These are phyloP conservation scores for Trichoderma citrinoviride DNA, from an alignment of 2,329 filamentous ascomycete genomes.

Conservation along the genomic window DNA sequence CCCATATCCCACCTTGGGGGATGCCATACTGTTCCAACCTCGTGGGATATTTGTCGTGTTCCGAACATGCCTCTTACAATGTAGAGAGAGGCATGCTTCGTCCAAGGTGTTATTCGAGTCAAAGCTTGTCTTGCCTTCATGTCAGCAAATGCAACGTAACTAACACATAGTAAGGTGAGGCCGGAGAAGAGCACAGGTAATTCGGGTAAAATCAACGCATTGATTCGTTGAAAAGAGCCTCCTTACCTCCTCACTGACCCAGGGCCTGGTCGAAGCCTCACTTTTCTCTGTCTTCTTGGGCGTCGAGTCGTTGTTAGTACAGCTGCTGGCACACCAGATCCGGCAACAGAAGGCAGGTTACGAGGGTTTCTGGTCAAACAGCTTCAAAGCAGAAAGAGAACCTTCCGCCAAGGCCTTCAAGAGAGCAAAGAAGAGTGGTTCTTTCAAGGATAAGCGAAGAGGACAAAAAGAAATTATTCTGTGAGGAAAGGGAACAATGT, in stretches of 20 bases:
- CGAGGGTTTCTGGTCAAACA: not conserved
- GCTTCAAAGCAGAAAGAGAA: not conserved
- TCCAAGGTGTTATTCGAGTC: not conserved
- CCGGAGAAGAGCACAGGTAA: not conserved
- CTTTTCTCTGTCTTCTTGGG: not conserved
- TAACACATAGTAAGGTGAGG: not conserved
- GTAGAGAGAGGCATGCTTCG: slow-evolving; percentile 16
- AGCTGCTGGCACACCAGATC: not conserved
- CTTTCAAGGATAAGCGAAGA: not conserved
- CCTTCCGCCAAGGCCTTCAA: not conserved
- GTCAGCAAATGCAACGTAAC: slow-evolving; percentile 12
- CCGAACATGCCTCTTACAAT: slow-evolving; percentile 25
- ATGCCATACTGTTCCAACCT: slow-evolving; percentile 43
- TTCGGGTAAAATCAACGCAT: not conserved
- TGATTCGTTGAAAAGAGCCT: not conserved
- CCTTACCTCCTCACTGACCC: not conserved
- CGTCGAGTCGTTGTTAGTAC: not conserved
- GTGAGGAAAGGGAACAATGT: slow-evolving; percentile 14
- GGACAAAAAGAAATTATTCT: slow-evolving; percentile 11
- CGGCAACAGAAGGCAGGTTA: not conserved
- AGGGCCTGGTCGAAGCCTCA: not conserved
- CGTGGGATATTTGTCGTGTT: slow-evolving; percentile 25
- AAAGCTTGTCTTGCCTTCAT: not conserved
- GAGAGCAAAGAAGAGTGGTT: not conserved
- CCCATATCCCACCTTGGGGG: slow-evolving; percentile 41